Conservation (phyloP, 108 stramenopile genomes). For the Phaeodactylum tricornutum region DNA sequence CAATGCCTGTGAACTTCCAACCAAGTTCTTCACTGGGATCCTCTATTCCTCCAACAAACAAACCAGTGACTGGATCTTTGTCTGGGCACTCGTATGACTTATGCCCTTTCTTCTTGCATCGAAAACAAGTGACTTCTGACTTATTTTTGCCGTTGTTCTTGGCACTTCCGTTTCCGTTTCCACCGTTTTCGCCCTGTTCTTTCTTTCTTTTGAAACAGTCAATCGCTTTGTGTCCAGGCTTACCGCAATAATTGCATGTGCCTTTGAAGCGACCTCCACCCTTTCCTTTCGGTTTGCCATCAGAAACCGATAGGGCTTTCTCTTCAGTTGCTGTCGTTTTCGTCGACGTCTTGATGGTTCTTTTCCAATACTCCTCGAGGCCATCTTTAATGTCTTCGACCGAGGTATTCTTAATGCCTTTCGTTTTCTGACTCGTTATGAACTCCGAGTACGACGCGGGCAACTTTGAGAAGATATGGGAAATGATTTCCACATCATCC, state of each 20-base stretch:
- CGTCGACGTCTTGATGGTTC: neutral
- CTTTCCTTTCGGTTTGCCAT: too few species aligned
- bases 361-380: too few species aligned
- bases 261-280: neutral
- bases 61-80: too few species aligned
- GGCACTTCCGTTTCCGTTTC: too few species aligned
- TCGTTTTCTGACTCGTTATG: neutral
- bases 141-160: too few species aligned
- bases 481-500: neutral
- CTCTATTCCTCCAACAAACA: too few species aligned
- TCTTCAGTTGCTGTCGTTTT: neutral
- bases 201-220: neutral
- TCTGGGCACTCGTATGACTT: neutral
- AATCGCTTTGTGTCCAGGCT: neutral
- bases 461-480: neutral
- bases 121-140: neutral
- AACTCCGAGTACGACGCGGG: neutral
- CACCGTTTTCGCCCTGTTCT: too few species aligned
- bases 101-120: neutral
- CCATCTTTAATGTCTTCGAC: neutral
- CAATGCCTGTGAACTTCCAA: too few species aligned
- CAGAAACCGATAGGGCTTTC: too few species aligned
- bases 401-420: neutral
- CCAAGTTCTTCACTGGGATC: too few species aligned
- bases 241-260: neutral